Conservation (phyloP, 805 yeast genomes). For the Kluyveromyces dobzhanskii region DNA sequence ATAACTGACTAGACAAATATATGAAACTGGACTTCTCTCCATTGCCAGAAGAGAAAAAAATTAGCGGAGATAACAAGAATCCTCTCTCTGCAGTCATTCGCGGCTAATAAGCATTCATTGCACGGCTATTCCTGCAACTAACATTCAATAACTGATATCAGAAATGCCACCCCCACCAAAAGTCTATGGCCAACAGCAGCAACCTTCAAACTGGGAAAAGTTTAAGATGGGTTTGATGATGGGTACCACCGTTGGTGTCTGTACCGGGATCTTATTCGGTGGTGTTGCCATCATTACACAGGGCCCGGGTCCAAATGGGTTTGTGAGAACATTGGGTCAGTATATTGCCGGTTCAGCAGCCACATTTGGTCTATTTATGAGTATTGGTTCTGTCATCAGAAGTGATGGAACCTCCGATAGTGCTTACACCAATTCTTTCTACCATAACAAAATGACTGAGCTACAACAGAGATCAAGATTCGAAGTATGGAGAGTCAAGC, state of each 20-base stretch:
- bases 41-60: too few relatives aligned
- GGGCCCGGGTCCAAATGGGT: constrained; percentile 98
- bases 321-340: constrained; percentile 92
- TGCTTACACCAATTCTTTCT: not conserved
- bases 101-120: too few relatives aligned
- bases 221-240: constrained; percentile 97
- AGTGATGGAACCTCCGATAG: constrained; percentile 41
- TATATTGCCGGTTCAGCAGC: constrained; percentile 95
- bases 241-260: constrained; percentile 83
- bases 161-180: constrained; percentile 57
- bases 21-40: too few relatives aligned
- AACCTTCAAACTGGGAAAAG: constrained; percentile 87
- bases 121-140: too few relatives aligned
- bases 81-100: too few relatives aligned
- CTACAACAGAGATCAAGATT: constrained; percentile 27
- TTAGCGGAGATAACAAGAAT: too few relatives aligned
- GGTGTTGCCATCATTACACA: constrained; percentile 83
- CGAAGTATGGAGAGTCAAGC: constrained; percentile 23
- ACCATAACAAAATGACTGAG: constrained; percentile 5
- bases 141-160: not conserved
- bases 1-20: too few relatives aligned
- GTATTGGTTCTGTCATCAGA: constrained; percentile 87
- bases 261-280: constrained; percentile 91
- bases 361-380: constrained; percentile 93
- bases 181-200: constrained; percentile 51